Evolutionary conservation across 495 filamentous ascomycete genomes (phyloP).

Genomic region (Daldinia bambusicola): DNA sequence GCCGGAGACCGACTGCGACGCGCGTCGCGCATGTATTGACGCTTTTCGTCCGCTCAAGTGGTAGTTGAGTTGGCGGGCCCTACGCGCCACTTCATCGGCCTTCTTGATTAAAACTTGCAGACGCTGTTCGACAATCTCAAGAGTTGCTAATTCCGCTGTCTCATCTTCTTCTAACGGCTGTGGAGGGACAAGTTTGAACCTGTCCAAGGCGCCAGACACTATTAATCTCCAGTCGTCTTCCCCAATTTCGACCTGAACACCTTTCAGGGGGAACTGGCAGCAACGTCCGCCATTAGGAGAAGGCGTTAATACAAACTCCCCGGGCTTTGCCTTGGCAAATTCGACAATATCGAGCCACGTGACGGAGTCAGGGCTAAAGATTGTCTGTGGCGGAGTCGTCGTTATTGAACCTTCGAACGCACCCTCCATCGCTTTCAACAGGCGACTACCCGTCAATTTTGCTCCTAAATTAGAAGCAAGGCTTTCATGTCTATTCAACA

Average conservation of each 20-base stretch:
- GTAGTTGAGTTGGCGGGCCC: constrained; percentile 84
- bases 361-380: constrained; percentile 67
- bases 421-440: constrained; percentile 86
- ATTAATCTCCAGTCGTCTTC: constrained; percentile 89
- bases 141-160: constrained; percentile 80
- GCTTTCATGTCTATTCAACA: constrained; percentile 85
- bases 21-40: constrained; percentile 62
- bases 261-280: constrained; percentile 84
- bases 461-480: constrained; percentile 87
- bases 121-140: constrained; percentile 84
- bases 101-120: constrained; percentile 77
- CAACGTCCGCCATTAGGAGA: constrained; percentile 68
- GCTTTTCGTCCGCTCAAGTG: constrained; percentile 78
- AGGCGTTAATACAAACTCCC: constrained; percentile 79
- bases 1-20: constrained; percentile 42
- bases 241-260: constrained; percentile 82
- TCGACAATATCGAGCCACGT: constrained; percentile 88
- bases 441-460: constrained; percentile 80
- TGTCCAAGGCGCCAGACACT: constrained; percentile 80
- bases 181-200: constrained; percentile 79
- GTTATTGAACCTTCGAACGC: constrained; percentile 83
- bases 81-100: constrained; percentile 80
- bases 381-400: constrained; percentile 59
- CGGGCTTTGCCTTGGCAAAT: constrained; percentile 81
- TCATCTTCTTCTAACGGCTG: constrained; percentile 84